These are phyloP conservation scores for Batkoa obscura DNA, from an alignment of 371 early-diverging fungal genomes.

Conservation along the genomic window DNA sequence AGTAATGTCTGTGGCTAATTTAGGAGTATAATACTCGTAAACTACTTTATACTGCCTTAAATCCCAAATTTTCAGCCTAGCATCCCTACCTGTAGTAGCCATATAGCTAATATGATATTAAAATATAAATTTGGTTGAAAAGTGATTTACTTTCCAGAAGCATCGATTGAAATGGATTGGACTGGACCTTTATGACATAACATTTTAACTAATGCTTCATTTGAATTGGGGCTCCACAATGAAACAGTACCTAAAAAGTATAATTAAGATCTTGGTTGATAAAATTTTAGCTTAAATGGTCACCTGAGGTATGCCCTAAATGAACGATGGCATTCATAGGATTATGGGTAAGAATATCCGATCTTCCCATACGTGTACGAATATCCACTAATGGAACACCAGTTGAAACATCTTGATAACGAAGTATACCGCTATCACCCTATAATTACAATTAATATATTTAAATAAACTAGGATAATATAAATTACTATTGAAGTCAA, in stretches of 20 bases:
- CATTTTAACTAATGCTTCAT: conserved; percentile 82
- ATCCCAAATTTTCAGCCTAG: conserved; percentile 91
- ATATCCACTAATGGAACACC: conserved; percentile 75
- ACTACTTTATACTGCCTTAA: conserved; percentile 69
- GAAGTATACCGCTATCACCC: conserved; percentile 66
- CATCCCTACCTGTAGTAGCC: conserved; percentile 87
- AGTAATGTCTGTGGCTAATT: conserved; percentile 48
- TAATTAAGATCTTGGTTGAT: neutral
- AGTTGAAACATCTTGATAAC: conserved; percentile 94
- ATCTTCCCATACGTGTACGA: conserved; percentile 58
- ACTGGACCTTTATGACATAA: conserved; percentile 81
- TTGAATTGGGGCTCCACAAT: conserved; percentile 81
- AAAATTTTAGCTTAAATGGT: neutral
- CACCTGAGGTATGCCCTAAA: conserved; percentile 80
- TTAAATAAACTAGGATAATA: no score
- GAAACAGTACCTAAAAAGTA: conserved; percentile 45
- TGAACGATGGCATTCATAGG: conserved; percentile 86
- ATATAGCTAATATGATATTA: conserved; percentile 29
- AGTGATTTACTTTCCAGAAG: conserved; percentile 34
- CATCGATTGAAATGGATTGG: conserved; percentile 69
- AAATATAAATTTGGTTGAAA: neutral
- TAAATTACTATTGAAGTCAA: conserved; percentile 57
- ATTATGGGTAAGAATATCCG: conserved; percentile 76
- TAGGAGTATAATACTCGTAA: conserved; percentile 56
- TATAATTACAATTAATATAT: conserved; percentile 8